Percentiles rank a stretch among this genome's conserved stretches.
Evolutionary conservation across 805 yeast genomes (phyloP).

Genomic region (Yarrowia divulgata): DNA sequence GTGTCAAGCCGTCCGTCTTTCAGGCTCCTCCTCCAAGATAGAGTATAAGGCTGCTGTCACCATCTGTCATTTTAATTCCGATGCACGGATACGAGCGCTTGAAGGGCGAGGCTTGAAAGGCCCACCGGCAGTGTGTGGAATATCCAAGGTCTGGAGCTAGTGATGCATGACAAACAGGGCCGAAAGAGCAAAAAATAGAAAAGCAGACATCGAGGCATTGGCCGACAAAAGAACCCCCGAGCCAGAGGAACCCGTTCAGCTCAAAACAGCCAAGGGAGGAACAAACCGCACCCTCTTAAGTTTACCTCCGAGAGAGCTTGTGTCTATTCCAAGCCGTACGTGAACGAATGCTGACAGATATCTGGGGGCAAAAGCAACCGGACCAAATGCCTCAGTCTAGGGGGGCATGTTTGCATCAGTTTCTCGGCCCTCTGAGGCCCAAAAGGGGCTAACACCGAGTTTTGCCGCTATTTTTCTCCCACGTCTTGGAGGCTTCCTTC

Average conservation of each 20-base stretch:
- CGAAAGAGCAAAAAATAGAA: not conserved
- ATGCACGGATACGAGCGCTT: conserved; percentile 15
- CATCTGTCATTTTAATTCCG: conserved; percentile 19
- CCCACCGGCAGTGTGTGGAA: conserved; percentile 4
- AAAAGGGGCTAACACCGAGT: not conserved
- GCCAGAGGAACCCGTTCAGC: no score
- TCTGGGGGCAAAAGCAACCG: not conserved
- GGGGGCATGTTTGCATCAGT: conserved; percentile 7
- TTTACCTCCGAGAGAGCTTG: conserved; percentile 28
- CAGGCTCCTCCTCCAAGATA: not conserved
- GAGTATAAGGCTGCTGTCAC: not conserved
- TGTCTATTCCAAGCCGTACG: conserved; percentile 20
- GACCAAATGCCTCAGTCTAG: conserved; percentile 28
- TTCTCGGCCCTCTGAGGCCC: not conserved
- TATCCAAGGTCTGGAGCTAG: conserved; percentile 20
- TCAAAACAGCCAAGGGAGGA: not conserved
- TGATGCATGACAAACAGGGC: conserved; percentile 8
- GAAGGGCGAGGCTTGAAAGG: conserved; percentile 6
- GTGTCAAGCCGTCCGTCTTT: no score
- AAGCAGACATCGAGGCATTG: not conserved
- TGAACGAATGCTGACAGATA: not conserved
- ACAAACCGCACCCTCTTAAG: not conserved
- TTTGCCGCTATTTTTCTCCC: not conserved
- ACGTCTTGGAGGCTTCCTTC: not conserved
- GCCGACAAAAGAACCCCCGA: not conserved